Percentiles rank a stretch among this genome's conserved stretches.
These are phyloP conservation scores for Citropsis articulata DNA, from an alignment of 345 rosid genomes.

Conservation along the genomic window DNA sequence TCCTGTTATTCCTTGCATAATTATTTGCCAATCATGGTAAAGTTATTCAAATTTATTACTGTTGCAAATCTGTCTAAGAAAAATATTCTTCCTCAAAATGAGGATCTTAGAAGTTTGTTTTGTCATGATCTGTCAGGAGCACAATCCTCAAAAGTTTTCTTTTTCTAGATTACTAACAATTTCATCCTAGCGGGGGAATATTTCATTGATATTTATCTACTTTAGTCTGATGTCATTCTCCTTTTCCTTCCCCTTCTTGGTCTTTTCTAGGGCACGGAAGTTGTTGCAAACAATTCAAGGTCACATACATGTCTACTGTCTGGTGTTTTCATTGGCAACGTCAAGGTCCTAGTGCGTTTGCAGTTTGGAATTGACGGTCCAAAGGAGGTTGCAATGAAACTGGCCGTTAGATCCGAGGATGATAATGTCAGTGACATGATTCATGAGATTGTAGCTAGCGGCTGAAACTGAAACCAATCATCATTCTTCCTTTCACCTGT, in stretches of 20 bases:
- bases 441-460: constrained; percentile 83
- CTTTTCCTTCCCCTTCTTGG: neutral
- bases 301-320: constrained; percentile 88
- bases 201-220: neutral
- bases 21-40: neutral
- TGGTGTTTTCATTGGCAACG: constrained; percentile 87
- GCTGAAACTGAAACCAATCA: constrained; percentile 32
- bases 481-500: neutral
- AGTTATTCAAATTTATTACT: neutral
- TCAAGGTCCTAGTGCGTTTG: constrained; percentile 71
- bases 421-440: constrained; percentile 73
- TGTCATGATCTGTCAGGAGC: neutral
- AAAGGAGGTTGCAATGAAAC: constrained; percentile 89
- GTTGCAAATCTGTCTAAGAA: neutral
- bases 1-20: neutral
- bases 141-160: neutral
- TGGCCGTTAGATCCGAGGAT: constrained; percentile 80
- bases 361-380: constrained; percentile 84
- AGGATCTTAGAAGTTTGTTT: neutral
- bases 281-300: constrained; percentile 79
- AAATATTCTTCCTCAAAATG: neutral
- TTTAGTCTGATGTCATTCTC: constrained; percentile 1
- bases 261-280: constrained; percentile 72
- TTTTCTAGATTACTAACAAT: neutral
- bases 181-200: neutral